Percentiles rank a stretch among this genome's conserved stretches.
These are phyloP conservation scores for Talaromyces adpressus DNA, from an alignment of 495 filamentous ascomycete species.

Conservation along the genomic window DNA sequence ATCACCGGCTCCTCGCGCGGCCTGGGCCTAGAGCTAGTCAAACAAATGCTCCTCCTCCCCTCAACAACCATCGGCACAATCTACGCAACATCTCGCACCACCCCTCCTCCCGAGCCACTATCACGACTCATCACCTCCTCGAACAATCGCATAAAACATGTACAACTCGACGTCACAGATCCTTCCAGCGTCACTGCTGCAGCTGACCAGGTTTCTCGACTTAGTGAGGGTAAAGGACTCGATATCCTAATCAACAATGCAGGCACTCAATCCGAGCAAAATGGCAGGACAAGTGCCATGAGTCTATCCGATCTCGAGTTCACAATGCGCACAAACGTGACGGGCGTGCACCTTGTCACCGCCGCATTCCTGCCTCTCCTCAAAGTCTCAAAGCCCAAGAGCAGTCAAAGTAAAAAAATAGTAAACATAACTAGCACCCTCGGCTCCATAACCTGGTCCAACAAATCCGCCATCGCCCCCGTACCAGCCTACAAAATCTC, in stretches of 20 bases:
- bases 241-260: constrained; percentile 16
- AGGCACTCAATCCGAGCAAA: constrained; percentile 6
- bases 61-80: constrained; percentile 23
- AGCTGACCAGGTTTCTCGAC: constrained; percentile 22
- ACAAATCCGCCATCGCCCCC: constrained; percentile 8
- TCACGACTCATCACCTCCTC: constrained; percentile 14
- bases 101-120: constrained; percentile 18
- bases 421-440: constrained; percentile 31
- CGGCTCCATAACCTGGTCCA: constrained; percentile 21
- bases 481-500: constrained; percentile 22
- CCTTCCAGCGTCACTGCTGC: constrained; percentile 35
- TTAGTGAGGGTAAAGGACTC: constrained; percentile 25
- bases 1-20: constrained; percentile 35
- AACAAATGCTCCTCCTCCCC: constrained; percentile 22
- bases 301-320: constrained; percentile 5
- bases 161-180: constrained; percentile 39
- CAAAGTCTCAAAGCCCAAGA: background rate
- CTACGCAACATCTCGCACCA: constrained; percentile 28
- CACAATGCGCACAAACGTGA: constrained; percentile 11
- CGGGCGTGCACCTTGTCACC: constrained; percentile 10
- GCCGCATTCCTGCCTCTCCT: constrained; percentile 5
- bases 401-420: constrained; percentile 14
- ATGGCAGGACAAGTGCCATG: constrained; percentile 7
- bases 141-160: constrained; percentile 30
- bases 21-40: constrained; percentile 30